Evolutionary conservation across 2,329 filamentous ascomycete species (phyloP), one percentile per base, ranked within the genome.

Genomic region (Aphanocladium album): DNA sequence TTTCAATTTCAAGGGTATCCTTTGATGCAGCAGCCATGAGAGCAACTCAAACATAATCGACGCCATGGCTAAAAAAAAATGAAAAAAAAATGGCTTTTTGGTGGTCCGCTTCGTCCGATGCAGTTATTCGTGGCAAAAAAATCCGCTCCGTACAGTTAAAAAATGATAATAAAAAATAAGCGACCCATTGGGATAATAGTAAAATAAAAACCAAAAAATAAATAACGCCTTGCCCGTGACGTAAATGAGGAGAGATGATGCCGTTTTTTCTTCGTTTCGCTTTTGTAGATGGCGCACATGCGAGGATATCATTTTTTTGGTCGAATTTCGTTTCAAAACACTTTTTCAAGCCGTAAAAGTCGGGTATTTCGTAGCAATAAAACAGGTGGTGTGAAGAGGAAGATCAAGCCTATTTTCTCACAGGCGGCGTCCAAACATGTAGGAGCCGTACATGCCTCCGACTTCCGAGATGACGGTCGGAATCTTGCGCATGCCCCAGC

Each of bases 401-500:
- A n/a, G n/a, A n/a, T n/a, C n/a, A n/a, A n/a, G n/a, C n/a, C n/a
- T n/a, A n/a, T n/a, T n/a, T n/a, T n/a, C n/a, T 77, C 73, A 86
- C 60, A 86, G 72, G 69, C 82, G 80, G 66, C 82, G 76, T 68
- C 82, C 82, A 74, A 86, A 86, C 83, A 86, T 86, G 68, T 83
- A 86, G 25, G 78, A 83, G 23, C 95, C 95, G 71, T 98, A 97
- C 70, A 96, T 96, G 64, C 91, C 91, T 68, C 96, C 95, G 27
- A 98, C 89, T 73, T 98, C 93, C 57, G 93, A 91, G 69, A 87
- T 85, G 27, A 90, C 91, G 66, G 98, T 88, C n/a, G 93, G 96
- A 46, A 98, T 83, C 77, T 98, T 95, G 64, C 89, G 83, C 86
- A 92, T 92, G 41, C 90, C 90, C 90, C 90, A 93, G 76, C 86